Evolutionary conservation across 768 basidiomycete species (phyloP).

Genomic region (Lentinula guzmanii): DNA sequence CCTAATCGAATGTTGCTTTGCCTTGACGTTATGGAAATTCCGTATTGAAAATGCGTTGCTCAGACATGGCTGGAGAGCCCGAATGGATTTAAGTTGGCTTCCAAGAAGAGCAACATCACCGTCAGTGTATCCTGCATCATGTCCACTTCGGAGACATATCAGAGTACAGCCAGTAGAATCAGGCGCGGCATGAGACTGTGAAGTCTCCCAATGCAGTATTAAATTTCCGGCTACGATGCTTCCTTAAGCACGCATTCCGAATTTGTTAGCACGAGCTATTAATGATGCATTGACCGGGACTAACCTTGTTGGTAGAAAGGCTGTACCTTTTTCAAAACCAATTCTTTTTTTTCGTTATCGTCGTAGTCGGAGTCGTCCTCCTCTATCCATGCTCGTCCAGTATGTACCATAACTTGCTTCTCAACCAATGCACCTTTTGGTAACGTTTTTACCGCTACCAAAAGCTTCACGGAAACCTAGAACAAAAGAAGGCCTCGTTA

Average conservation of each 20-base stretch:
- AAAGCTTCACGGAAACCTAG: conserved; percentile 39
- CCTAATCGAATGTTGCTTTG: not conserved
- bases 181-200: conserved; percentile 32
- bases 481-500: not conserved
- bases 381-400: conserved; percentile 48
- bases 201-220: conserved; percentile 41
- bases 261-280: not conserved
- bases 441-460: conserved; percentile 54
- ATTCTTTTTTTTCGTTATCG: conserved; percentile 23
- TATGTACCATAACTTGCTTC: conserved; percentile 71
- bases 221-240: conserved; percentile 11
- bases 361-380: conserved; percentile 30
- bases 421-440: conserved; percentile 72
- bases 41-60: conserved; percentile 34
- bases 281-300: not conserved
- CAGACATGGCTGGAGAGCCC: not conserved
- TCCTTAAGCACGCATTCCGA: conserved; percentile 4
- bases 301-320: conserved; percentile 40
- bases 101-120: not conserved
- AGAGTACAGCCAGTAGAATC: conserved; percentile 31
- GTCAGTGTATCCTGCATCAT: conserved; percentile 18
- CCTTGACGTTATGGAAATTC: conserved; percentile 27
- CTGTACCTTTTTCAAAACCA: conserved; percentile 20
- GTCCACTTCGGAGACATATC: conserved; percentile 35
- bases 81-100: not conserved